Conservation (phyloP, 352 stramenopile genomes). For the Bremia lactucae region DNA sequence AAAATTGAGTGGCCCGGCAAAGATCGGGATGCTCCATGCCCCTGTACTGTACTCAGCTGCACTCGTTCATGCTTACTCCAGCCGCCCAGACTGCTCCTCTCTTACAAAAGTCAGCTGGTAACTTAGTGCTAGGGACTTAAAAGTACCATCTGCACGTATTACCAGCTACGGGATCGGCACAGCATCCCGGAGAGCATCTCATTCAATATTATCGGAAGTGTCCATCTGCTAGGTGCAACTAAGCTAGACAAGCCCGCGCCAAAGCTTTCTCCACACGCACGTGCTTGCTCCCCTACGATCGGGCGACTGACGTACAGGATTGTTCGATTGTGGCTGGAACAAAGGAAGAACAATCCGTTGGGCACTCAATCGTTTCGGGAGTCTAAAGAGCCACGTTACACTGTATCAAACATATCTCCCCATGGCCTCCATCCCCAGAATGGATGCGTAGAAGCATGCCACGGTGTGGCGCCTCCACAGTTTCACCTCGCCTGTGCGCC, state of each 20-base stretch:
- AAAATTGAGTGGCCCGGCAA: no score
- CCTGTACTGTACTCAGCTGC: not conserved
- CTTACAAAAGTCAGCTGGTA: conserved; percentile 3
- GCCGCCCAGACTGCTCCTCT: conserved; percentile 1
- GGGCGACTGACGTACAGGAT: conserved; percentile 27
- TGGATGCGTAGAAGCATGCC: no score
- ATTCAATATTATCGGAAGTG: not conserved
- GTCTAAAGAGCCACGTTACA: conserved; percentile 2
- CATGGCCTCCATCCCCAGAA: no score
- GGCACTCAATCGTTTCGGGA: not conserved
- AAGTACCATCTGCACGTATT: no score
- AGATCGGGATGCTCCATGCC: no score
- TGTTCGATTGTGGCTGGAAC: conserved; percentile 26
- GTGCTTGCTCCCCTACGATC: conserved; percentile 24
- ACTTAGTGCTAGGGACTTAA: no score
- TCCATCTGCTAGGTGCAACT: conserved; percentile 8
- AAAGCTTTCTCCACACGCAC: conserved; percentile 13
- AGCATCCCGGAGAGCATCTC: no score
- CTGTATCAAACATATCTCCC: no score
- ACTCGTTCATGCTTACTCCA: conserved; percentile 2
- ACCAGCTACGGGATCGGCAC: no score
- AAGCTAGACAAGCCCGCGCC: conserved; percentile 3
- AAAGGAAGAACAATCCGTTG: conserved; percentile 8
- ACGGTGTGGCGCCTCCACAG: no score
- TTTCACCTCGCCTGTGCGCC: no score